Evolutionary conservation across 768 basidiomycete genomes (phyloP), one percentile per base, ranked within the genome.

Genomic region (Piloderma croceum): DNA sequence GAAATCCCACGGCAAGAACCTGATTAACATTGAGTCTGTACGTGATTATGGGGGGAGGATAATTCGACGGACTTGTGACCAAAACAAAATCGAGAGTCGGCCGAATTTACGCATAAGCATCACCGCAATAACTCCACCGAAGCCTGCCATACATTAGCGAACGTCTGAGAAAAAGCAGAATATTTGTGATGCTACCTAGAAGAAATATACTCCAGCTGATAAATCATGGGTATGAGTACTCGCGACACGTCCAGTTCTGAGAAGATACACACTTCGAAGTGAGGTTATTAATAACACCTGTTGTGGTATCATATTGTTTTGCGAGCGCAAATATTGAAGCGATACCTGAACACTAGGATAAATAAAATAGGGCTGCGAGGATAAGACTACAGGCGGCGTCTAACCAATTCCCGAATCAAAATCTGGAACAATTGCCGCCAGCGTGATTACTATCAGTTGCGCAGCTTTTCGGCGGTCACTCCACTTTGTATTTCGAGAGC

Each of bases 401-500:
- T 25, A 20, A 76, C 81, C 81, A 37, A 81, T 76, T 1, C 73
- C 77, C 7, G 78, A 81, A 48, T 77, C 71, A 43, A 83, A 83
- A 44, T 83, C 81, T 2, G 81, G 82, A 3, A 82, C 70, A 38
- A 79, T 73, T 1, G 80, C 73, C 9, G 81, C 79, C 12, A 83
- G 57, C 0, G 79, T 81, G 39, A 82, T 65, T 34, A 83, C 74
- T 27, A 78, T 43, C 2, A 85, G 62, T 47, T 79, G 77, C 1
- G 78, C 38, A 41, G 67, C 65, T 60, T 82, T 83, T 25, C 68
- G 68, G 19, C 65, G 48, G 35, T 63, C 58, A 15, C 68, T 65
- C 81, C 81, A 83, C 27, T 29, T 9, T 9, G 15, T n/a, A n/a
- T n/a, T n/a, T n/a, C n/a, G 27, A 29, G 27, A 9, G 27, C 15